Evolutionary conservation across 352 stramenopile genomes (phyloP), one percentile per base, ranked within the genome.

Genomic region (Phytophthora kernoviae): DNA sequence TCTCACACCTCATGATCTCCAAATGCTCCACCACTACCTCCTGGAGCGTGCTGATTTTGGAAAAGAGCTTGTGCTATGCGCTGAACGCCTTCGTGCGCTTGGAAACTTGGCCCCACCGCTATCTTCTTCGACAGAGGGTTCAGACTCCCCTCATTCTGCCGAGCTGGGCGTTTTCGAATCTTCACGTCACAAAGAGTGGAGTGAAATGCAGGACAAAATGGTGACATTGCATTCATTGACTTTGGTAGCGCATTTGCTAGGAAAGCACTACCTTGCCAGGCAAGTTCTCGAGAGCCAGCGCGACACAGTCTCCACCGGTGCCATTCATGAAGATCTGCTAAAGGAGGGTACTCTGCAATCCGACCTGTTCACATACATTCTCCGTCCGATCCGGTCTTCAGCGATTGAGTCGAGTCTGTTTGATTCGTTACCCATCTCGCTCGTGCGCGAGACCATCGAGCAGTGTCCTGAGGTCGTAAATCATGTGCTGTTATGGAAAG

Each of bases 401-500:
- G 83, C 83, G 0, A 93, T 93, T 33, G 83, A 93, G 58, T 93
- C 83, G 0, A 90, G 83, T 58, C 52, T 93, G 1, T 77, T 88
- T 21, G 83, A 93, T 47, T 75, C 74, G n/a, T 55, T 93, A 1
- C 84, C 84, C 4, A 90, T 91, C 26, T 88, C 84, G 12, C 58
- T 93, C 0, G 84, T 91, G 9, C 72, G 81, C 17, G 84, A 93
- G 65, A 90, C 84, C 1, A 88, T 93, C 18, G 77, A 83, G 17
- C 81, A 91, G 12, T 93, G 84, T 48, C 84, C 84, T 1, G 84
- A 93, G 47, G 69, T 90, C 4, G 75, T 93, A 2, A 91, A 91
- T 24, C 84, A 93, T 46, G 81, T 93, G 20, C 42, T 93, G 34
- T 73, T 88, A 18, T 93, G 84, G 84, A 88, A 88, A 71, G 63